Conservation (phyloP, 148 eudicot species). For the Rhododendron griersonianum region DNA sequence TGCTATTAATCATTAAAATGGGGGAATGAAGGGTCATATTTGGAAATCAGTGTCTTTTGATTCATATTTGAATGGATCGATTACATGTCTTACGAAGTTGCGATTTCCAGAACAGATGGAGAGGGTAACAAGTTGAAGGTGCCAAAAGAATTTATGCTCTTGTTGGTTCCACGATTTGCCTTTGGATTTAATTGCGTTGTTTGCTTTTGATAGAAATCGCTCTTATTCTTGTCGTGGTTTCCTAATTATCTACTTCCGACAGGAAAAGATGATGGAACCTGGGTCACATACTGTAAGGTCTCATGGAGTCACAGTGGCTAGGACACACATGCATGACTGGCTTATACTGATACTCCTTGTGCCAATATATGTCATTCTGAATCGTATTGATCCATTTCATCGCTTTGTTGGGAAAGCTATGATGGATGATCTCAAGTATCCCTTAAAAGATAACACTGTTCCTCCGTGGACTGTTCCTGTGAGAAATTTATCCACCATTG, state of each 20-base stretch:
- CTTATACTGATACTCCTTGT: slow-evolving; percentile 36
- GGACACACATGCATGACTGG: slow-evolving; percentile 47
- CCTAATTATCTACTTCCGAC: background rate
- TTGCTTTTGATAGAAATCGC: background rate
- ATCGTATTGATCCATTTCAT: slow-evolving; percentile 37
- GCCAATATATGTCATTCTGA: slow-evolving; percentile 24
- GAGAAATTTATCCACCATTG: slow-evolving; percentile 16
- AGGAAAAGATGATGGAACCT: slow-evolving; percentile 27
- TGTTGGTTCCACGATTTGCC: background rate
- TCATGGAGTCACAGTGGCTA: slow-evolving; percentile 37
- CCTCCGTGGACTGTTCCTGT: slow-evolving; percentile 53
- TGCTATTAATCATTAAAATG: background rate
- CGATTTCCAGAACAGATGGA: background rate
- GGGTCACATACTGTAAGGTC: slow-evolving; percentile 38
- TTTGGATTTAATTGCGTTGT: background rate
- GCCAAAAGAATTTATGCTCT: background rate
- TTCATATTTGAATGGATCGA: background rate
- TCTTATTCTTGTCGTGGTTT: background rate
- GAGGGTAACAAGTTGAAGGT: background rate
- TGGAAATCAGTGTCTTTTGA: background rate
- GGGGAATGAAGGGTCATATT: background rate
- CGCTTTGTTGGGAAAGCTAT: slow-evolving; percentile 44
- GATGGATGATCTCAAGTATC: slow-evolving; percentile 52
- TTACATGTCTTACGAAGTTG: background rate
- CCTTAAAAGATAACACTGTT: slow-evolving; percentile 40